Percentiles rank a stretch among this genome's conserved stretches.
Evolutionary conservation across 2,329 filamentous ascomycete genomes (phyloP).

Genomic region (Cladosporium sphaerospermum): DNA sequence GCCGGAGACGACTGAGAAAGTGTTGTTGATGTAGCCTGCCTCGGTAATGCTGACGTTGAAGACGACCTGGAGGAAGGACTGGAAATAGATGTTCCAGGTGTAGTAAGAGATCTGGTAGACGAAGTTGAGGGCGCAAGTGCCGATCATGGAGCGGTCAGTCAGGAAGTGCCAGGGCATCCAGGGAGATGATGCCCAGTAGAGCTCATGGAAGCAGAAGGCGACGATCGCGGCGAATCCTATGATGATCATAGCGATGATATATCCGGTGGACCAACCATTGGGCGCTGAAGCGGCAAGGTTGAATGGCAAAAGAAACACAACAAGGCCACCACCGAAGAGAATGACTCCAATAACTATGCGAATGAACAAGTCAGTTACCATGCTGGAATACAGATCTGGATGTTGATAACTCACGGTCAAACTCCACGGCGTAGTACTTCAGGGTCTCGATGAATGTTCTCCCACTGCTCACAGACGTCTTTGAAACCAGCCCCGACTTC

Average conservation of each 20-base stretch:
- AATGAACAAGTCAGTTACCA: conserved; percentile 40
- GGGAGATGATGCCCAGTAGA: conserved; percentile 32
- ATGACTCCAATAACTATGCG: conserved; percentile 53
- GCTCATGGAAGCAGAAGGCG: conserved; percentile 35
- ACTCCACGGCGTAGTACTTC: conserved; percentile 52
- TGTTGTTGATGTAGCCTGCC: conserved; percentile 28
- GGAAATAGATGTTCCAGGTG: conserved; percentile 37
- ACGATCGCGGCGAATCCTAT: conserved; percentile 33
- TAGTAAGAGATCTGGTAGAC: conserved; percentile 27
- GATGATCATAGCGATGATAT: conserved; percentile 39
- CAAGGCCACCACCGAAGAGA: conserved; percentile 55
- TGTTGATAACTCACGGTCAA: conserved; percentile 40
- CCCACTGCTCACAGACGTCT: conserved; percentile 32
- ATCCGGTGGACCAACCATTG: conserved; percentile 31
- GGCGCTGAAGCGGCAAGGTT: conserved; percentile 40
- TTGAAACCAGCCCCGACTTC: conserved; percentile 45
- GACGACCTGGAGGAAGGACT: conserved; percentile 37
- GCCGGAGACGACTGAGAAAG: conserved; percentile 35
- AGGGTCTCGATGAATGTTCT: conserved; percentile 45
- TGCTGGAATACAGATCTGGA: conserved; percentile 17
- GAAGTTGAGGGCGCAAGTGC: conserved; percentile 46
- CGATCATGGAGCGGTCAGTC: conserved; percentile 44
- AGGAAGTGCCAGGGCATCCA: conserved; percentile 45
- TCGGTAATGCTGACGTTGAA: conserved; percentile 27
- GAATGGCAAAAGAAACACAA: conserved; percentile 62